These are phyloP conservation scores for Elaphomyces granulatus DNA, from an alignment of 495 filamentous ascomycete species.

Conservation along the genomic window DNA sequence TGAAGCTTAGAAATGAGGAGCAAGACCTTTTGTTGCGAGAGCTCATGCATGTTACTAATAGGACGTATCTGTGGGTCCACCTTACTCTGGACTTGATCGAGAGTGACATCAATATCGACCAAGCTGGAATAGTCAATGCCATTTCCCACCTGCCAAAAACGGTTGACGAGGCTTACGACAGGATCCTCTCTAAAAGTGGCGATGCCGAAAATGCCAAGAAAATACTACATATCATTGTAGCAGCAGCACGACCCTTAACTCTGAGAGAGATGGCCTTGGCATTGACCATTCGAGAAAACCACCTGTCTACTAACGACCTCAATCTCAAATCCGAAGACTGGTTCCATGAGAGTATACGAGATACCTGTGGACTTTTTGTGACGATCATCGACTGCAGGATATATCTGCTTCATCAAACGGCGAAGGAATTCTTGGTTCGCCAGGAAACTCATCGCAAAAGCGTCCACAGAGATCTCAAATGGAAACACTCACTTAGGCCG, in stretches of 20 bases:
- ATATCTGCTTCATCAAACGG: slow-evolving; percentile 25
- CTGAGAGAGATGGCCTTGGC: slow-evolving; percentile 26
- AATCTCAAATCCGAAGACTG: slow-evolving; percentile 6
- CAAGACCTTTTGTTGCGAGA: slow-evolving; percentile 15
- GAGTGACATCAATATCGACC: slow-evolving; percentile 7
- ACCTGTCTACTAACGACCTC: slow-evolving; percentile 12
- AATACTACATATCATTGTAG: slow-evolving; percentile 25
- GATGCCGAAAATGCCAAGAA: slow-evolving; percentile 5
- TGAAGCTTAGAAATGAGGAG: slow-evolving; percentile 8
- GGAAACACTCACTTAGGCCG: slow-evolving; percentile 4
- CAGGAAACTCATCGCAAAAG: slow-evolving; percentile 3
- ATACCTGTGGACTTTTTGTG: slow-evolving; percentile 27
- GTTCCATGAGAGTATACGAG: slow-evolving; percentile 14
- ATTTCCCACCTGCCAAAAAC: slow-evolving; percentile 11
- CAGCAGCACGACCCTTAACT: slow-evolving; percentile 20
- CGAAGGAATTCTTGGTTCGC: slow-evolving; percentile 15
- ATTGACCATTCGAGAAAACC: slow-evolving; percentile 11
- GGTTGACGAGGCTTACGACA: slow-evolving; percentile 18
- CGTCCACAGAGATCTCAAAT: not conserved
- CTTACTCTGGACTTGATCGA: slow-evolving; percentile 10
- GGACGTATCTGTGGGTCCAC: slow-evolving; percentile 28
- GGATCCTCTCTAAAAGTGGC: slow-evolving; percentile 14
- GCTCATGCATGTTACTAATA: slow-evolving; percentile 18
- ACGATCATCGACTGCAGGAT: slow-evolving; percentile 21
- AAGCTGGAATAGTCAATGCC: slow-evolving; percentile 5